Evolutionary conservation across 176 grass and related monocot species (phyloP), one percentile per base, ranked within the genome.

Genomic region (Melocanna baccifera): DNA sequence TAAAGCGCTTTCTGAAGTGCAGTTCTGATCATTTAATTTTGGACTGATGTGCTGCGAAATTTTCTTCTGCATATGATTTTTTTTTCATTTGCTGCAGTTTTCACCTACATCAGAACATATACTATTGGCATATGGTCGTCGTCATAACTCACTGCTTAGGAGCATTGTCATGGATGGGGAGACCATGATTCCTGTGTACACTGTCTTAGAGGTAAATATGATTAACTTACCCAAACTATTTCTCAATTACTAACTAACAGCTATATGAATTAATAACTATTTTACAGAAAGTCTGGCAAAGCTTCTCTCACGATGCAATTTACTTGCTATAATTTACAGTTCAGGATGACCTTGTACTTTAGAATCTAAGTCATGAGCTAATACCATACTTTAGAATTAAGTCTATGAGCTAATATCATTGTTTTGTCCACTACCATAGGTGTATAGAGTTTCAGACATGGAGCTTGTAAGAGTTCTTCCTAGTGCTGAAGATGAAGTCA

Each of bases 381-480:
- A 81, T 81, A 7, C 3, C 18, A n/a, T 76, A n/a, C n/a, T n/a
- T n/a, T n/a, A n/a, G n/a, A n/a, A n/a, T n/a, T n/a, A n/a, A 77
- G 9, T 32, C 55, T 80, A 57, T 55, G 26, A 50, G 62, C 51
- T 67, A 59, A 81, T 81, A 7, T 5, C 18, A n/a, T 76, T 43
- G 61, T 66, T 88, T 59, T 1, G 9, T 71, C 56, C 55, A 81
- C 85, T 67, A 18, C 41, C 62, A 84, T 71, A 99, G 97, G 93
- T 99, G 37, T 99, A 99, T 82, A 94, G 97, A 89, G 93, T 99
- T 78, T 96, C 89, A 18, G 97, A 96, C 87, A 99, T 99, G 97
- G 91, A 94, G 81, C 93, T 99, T 53, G 91, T 99, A 83, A 96
- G 89, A 86, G 88, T 99, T 70, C 87, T 97, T 71, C 94, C 94